These are phyloP conservation scores for Diaporthe ilicicola DNA, from an alignment of 2,329 filamentous ascomycete genomes.

Conservation along the genomic window DNA sequence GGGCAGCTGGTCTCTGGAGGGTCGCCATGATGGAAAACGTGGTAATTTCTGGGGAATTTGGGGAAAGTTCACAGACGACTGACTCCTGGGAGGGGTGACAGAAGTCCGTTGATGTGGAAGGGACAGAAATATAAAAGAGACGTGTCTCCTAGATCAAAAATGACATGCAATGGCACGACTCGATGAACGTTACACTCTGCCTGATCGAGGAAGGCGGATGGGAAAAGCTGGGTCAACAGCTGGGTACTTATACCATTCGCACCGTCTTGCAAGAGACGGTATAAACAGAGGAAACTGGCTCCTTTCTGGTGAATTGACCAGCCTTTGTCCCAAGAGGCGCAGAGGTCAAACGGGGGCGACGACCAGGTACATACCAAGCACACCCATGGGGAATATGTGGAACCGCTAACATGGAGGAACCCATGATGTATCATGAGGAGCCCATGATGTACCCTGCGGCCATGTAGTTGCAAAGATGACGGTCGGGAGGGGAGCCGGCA, in stretches of 20 bases:
- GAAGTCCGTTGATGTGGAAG: constrained; percentile 21
- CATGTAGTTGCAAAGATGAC: neutral
- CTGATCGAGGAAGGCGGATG: neutral
- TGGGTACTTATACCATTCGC: constrained; percentile 30
- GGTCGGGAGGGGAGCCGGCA: neutral
- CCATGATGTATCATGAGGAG: constrained; percentile 16
- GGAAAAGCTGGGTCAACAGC: constrained; percentile 20
- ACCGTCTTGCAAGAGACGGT: neutral
- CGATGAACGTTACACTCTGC: neutral
- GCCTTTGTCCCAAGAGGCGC: neutral
- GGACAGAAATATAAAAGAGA: neutral
- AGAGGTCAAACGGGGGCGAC: constrained; percentile 5
- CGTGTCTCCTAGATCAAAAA: neutral
- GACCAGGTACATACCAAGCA: constrained; percentile 9
- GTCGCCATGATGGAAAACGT: constrained; percentile 33
- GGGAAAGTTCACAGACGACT: constrained; percentile 3
- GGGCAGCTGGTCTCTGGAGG: constrained; percentile 40
- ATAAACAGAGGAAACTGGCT: constrained; percentile 7
- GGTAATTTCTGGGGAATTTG: constrained; percentile 14
- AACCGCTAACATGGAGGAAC: constrained; percentile 10
- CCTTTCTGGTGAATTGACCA: constrained; percentile 17
- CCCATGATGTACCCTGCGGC: neutral
- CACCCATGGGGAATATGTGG: constrained; percentile 26
- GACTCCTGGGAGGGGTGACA: constrained; percentile 19
- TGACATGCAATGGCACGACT: neutral